phyloP scores from a whole-genome alignment of 352 stramenopile species.

The Globisporangium echinulatum region DNA sequence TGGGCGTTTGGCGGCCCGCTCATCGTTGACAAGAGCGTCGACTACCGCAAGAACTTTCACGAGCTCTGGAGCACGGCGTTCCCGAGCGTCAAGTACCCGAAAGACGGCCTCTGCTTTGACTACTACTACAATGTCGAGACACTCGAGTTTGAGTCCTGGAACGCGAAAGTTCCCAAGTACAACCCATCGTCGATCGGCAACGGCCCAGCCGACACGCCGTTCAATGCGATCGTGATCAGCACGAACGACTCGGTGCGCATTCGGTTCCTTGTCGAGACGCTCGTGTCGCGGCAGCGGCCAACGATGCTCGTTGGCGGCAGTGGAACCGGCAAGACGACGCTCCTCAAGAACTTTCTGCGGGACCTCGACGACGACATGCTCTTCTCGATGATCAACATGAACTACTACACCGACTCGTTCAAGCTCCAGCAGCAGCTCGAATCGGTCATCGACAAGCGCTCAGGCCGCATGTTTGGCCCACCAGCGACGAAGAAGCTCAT shows the following conservation, averaged over 20 bases:
- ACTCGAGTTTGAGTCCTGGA: slow-evolving; percentile 92
- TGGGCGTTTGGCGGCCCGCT: slow-evolving; percentile 96
- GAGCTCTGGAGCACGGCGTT: slow-evolving; percentile 79
- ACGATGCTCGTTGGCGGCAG: slow-evolving; percentile 95
- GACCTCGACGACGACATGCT: slow-evolving; percentile 92
- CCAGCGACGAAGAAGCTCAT: slow-evolving; percentile 94
- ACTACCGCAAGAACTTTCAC: slow-evolving; percentile 89
- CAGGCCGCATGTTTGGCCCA: slow-evolving; percentile 92
- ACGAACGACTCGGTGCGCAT: slow-evolving; percentile 95
- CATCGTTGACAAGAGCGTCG: slow-evolving; percentile 89
- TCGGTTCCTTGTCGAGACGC: slow-evolving; percentile 92
- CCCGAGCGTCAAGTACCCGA: slow-evolving; percentile 90
- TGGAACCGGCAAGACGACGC: slow-evolving; percentile 96
- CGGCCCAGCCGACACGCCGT: slow-evolving; percentile 90
- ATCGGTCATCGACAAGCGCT: slow-evolving; percentile 96
- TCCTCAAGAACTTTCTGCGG: slow-evolving; percentile 94
- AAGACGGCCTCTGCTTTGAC: slow-evolving; percentile 95
- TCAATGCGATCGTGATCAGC: slow-evolving; percentile 95
- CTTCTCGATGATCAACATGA: slow-evolving; percentile 97
- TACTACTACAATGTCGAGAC: slow-evolving; percentile 95
- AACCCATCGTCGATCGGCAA: slow-evolving; percentile 89
- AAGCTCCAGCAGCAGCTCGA: slow-evolving; percentile 95
- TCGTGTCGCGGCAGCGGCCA: slow-evolving; percentile 91
- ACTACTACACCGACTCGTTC: slow-evolving; percentile 94
- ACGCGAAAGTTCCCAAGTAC: slow-evolving; percentile 90